Evolutionary conservation across 2,329 filamentous ascomycete genomes (phyloP).

Genomic region (Venturiaceae sp.): DNA sequence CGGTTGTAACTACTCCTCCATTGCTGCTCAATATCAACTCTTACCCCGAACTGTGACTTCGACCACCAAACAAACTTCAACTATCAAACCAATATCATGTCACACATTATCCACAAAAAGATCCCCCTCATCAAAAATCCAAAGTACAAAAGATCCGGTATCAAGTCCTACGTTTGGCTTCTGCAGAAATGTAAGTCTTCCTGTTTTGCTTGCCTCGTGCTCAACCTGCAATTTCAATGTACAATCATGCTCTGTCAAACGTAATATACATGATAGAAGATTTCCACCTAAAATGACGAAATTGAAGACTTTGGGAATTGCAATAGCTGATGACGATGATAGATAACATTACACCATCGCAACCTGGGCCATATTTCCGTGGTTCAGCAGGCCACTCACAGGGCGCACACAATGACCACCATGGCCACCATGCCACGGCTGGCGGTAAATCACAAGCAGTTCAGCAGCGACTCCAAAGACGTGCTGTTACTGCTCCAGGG

Average conservation of each 20-base stretch:
- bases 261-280: too few species aligned
- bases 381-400: conserved; percentile 23
- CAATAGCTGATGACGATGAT: background rate
- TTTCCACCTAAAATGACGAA: too few species aligned
- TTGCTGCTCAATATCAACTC: too few species aligned
- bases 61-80: too few species aligned
- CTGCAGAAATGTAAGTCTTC: conserved; percentile 44
- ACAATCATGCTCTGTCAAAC: too few species aligned
- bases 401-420: background rate
- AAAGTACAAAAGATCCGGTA: conserved; percentile 29
- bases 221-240: too few species aligned
- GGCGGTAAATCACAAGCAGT: background rate
- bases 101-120: background rate
- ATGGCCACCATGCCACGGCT: background rate
- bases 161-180: conserved; percentile 53
- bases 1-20: background rate
- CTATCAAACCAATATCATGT: background rate
- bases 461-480: background rate
- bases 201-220: too few species aligned
- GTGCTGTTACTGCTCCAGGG: background rate
- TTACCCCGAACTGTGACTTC: background rate
- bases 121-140: conserved; percentile 14
- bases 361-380: conserved; percentile 51
- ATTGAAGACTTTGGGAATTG: background rate
- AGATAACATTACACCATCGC: conserved; percentile 48